A percentile compares a stretch with the other conserved stretches of the same genome.
Conservation (phyloP, 2,329 filamentous ascomycete genomes). For the Penicillium glabrum region DNA sequence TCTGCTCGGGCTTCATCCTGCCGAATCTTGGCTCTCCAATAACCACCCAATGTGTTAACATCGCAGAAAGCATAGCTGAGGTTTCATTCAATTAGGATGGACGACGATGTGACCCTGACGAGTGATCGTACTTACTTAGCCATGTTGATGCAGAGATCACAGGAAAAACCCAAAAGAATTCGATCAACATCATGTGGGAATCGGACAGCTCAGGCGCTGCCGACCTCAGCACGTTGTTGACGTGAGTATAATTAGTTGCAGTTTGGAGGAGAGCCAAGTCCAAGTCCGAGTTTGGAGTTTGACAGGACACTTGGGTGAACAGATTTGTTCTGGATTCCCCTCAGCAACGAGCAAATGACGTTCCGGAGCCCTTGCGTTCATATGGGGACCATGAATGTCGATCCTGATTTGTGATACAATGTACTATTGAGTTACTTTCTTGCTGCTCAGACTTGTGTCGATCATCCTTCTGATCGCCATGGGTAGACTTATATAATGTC, state of each 20-base stretch:
- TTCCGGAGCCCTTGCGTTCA: not conserved
- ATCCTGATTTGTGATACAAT: not conserved
- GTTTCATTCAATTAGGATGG: not conserved
- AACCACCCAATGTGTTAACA: conserved; percentile 18
- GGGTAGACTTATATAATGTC: not conserved
- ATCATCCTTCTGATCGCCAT: not conserved
- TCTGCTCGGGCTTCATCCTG: conserved; percentile 19
- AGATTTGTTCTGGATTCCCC: not conserved
- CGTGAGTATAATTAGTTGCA: not conserved
- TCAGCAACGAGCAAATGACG: not conserved
- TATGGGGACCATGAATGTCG: not conserved
- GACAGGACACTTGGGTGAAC: not conserved
- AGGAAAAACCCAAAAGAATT: conserved; percentile 15
- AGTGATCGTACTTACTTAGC: conserved; percentile 11
- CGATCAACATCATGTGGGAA: not conserved
- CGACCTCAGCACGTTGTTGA: conserved; percentile 2
- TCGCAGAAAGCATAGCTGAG: conserved; percentile 14
- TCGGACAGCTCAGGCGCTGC: conserved; percentile 3
- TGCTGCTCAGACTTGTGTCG: not conserved
- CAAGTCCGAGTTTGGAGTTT: not conserved
- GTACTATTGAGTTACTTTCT: not conserved
- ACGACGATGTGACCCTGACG: not conserved
- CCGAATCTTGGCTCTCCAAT: conserved; percentile 17
- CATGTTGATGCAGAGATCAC: conserved; percentile 19
- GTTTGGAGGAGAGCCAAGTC: not conserved